Percentiles rank a stretch among this genome's conserved stretches.
Conservation (phyloP, 805 yeast genomes). For the Candida tammaniensis region DNA sequence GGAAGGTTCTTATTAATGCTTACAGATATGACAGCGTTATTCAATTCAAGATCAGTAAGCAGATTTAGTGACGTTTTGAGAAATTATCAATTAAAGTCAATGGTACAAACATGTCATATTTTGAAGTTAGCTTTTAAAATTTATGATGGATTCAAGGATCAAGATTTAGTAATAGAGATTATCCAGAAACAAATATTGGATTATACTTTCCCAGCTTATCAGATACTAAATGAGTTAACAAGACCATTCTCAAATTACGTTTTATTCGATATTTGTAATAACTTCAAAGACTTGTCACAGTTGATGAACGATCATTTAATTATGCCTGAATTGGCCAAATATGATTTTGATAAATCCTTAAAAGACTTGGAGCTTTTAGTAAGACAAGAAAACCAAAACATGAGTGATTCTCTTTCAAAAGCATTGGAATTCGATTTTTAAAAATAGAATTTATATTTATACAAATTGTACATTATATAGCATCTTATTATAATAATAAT, state of each 20-base stretch:
- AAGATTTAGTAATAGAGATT: slow-evolving; percentile 6
- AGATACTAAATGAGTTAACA: slow-evolving; percentile 6
- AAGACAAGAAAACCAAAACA: neutral
- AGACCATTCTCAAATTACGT: slow-evolving; percentile 10
- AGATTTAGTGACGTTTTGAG: slow-evolving; percentile 10
- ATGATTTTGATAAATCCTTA: neutral
- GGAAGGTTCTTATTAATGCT: slow-evolving; percentile 23
- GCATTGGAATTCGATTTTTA: slow-evolving; percentile 5
- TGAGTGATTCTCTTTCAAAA: neutral
- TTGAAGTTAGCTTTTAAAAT: slow-evolving; percentile 17
- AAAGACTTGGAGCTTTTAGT: slow-evolving; percentile 2
- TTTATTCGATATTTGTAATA: slow-evolving; percentile 10
- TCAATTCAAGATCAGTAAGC: slow-evolving; percentile 9
- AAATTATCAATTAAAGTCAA: slow-evolving; percentile 10
- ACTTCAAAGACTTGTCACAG: slow-evolving; percentile 9
- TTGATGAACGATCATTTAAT: slow-evolving; percentile 5
- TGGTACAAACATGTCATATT: slow-evolving; percentile 13
- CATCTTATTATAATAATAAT: slow-evolving; percentile 2
- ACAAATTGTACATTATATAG: neutral
- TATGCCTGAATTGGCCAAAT: slow-evolving; percentile 2
- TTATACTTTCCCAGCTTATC: slow-evolving; percentile 7
- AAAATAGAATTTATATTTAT: neutral
- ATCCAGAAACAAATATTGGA: slow-evolving; percentile 9
- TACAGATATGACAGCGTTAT: slow-evolving; percentile 15
- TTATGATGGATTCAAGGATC: slow-evolving; percentile 37